Percentiles rank a stretch among this genome's conserved stretches.
Evolutionary conservation across 352 stramenopile genomes (phyloP).

Genomic region (Phytophthora podocarpi): DNA sequence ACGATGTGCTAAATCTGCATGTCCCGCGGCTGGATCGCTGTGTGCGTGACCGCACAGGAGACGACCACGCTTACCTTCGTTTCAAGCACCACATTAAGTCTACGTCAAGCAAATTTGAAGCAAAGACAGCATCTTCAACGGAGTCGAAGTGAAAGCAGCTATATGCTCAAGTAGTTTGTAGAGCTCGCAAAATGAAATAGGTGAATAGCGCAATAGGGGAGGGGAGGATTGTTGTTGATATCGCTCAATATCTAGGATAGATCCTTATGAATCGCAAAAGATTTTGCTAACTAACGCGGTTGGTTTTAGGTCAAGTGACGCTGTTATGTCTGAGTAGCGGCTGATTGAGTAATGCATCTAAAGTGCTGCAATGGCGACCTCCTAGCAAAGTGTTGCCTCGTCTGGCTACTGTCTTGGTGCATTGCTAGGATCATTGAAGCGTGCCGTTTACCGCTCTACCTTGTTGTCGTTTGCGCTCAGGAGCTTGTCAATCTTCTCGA

Average conservation of each 20-base stretch:
- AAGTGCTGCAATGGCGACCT: neutral
- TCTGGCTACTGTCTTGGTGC: neutral
- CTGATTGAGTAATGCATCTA: neutral
- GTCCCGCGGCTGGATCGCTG: constrained; percentile 80
- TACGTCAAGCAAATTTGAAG: constrained; percentile 20
- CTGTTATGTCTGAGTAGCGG: too few species aligned
- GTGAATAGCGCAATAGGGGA: neutral
- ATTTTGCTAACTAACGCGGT: neutral
- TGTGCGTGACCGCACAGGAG: constrained; percentile 76
- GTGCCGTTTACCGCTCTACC: constrained; percentile 50
- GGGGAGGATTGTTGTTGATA: neutral
- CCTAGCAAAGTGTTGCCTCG: too few species aligned
- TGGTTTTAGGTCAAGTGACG: too few species aligned
- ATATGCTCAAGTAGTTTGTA: neutral
- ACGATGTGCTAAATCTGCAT: constrained; percentile 81
- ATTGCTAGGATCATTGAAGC: neutral
- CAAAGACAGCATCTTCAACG: constrained; percentile 4
- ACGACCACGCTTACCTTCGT: constrained; percentile 84
- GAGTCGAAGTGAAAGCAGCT: constrained; percentile 16
- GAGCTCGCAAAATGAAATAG: neutral
- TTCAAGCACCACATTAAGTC: constrained; percentile 79
- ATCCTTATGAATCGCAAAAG: neutral
- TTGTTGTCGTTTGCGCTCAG: constrained; percentile 85
- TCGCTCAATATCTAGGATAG: neutral
- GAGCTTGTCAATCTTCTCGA: constrained; percentile 90